These are phyloP conservation scores for Trichoderma erinaceum DNA, from an alignment of 495 filamentous ascomycete species.

Conservation along the genomic window DNA sequence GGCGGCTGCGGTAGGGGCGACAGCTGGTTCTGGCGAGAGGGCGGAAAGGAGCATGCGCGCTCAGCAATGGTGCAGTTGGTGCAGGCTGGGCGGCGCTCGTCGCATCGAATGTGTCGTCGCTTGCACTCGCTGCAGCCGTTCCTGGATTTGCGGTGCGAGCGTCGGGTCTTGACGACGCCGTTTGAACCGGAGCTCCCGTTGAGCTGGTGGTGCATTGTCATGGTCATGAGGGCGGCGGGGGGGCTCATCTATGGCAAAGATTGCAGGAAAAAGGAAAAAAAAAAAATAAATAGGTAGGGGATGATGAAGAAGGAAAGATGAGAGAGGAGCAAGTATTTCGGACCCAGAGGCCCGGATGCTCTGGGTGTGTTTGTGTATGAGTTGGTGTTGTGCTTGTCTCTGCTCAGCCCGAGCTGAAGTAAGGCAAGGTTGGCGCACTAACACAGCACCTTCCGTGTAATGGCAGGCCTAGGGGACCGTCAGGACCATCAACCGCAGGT, in stretches of 20 bases:
- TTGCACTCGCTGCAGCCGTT: slow-evolving; percentile 39
- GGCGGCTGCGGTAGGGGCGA: slow-evolving; percentile 1
- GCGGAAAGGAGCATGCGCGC: slow-evolving; percentile 7
- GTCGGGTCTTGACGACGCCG: slow-evolving; percentile 16
- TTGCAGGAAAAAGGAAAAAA: neutral
- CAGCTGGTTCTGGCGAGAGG: slow-evolving; percentile 1
- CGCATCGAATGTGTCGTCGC: slow-evolving; percentile 34
- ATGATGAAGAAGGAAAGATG: neutral
- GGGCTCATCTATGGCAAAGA: neutral
- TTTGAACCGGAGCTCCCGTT: slow-evolving; percentile 14
- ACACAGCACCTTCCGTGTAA: neutral
- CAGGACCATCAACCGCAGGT: neutral
- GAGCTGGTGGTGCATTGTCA: slow-evolving; percentile 10
- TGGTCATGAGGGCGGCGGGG: neutral
- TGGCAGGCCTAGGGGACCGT: neutral
- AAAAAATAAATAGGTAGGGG: neutral
- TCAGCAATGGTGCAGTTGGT: slow-evolving; percentile 16
- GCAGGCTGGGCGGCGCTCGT: slow-evolving; percentile 18
- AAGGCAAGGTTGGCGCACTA: neutral
- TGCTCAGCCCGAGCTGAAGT: slow-evolving; percentile 3
- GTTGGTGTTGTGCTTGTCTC: neutral
- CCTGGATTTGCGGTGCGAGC: slow-evolving; percentile 35
- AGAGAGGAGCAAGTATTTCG: neutral
- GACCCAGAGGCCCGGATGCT: neutral
- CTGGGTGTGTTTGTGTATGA: neutral